These are phyloP conservation scores for Phoma sp. DNA, from an alignment of 2,329 filamentous ascomycete species.

Conservation along the genomic window DNA sequence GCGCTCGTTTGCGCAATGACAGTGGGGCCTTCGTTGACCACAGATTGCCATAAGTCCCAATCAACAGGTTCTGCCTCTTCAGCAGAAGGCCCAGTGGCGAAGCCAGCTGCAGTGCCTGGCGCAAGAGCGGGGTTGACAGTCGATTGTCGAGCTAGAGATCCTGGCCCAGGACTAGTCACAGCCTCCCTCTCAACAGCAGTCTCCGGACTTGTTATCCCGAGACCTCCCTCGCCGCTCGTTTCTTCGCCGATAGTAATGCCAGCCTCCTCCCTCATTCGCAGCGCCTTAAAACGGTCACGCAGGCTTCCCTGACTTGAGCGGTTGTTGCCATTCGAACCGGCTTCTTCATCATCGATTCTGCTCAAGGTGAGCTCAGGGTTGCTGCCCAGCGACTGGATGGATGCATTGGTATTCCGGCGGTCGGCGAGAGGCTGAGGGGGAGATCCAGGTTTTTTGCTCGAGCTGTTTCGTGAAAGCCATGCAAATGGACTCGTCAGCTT, in stretches of 20 bases:
- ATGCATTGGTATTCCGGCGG: conserved; percentile 78
- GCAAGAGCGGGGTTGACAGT: conserved; percentile 74
- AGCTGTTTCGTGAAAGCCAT: conserved; percentile 44
- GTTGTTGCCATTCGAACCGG: conserved; percentile 30
- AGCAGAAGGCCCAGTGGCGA: conserved; percentile 75
- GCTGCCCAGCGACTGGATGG: conserved; percentile 77
- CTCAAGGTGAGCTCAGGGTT: conserved; percentile 81
- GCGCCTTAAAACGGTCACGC: conserved; percentile 54
- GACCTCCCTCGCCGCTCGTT: conserved; percentile 54
- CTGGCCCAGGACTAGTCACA: conserved; percentile 38
- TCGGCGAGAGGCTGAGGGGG: conserved; percentile 59
- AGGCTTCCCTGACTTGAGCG: conserved; percentile 50
- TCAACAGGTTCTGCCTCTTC: conserved; percentile 78
- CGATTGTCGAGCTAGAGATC: conserved; percentile 58
- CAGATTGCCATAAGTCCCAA: conserved; percentile 97
- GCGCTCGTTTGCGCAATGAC: conserved; percentile 87
- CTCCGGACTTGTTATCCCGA: conserved; percentile 53
- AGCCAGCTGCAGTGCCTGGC: conserved; percentile 84
- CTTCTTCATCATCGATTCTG: conserved; percentile 69
- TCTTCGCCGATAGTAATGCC: conserved; percentile 50
- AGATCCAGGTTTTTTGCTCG: conserved; percentile 66
- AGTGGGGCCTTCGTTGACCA: conserved; percentile 91
- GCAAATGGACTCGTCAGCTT: conserved; percentile 72
- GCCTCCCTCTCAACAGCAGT: conserved; percentile 42
- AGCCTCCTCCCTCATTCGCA: conserved; percentile 54